Percentiles rank a stretch among this genome's conserved stretches.
Evolutionary conservation across 495 filamentous ascomycete genomes (phyloP).

Genomic region (Xanthoparmelia taractica): DNA sequence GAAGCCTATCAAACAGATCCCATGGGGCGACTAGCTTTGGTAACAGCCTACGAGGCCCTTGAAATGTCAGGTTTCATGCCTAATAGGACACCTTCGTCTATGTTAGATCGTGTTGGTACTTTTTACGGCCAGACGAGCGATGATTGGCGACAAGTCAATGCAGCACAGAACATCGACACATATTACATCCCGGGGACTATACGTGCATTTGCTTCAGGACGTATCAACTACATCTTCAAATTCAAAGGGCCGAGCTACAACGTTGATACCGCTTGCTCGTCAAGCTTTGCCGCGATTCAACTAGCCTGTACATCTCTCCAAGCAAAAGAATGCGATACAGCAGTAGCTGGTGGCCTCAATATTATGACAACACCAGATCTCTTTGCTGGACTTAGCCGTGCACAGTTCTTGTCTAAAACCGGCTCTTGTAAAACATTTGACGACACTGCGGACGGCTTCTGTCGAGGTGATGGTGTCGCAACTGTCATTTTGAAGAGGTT

Average conservation of each 20-base stretch:
- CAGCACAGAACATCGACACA: constrained; percentile 25
- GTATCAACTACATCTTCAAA: constrained; percentile 53
- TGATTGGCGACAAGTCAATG: constrained; percentile 22
- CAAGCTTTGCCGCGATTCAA: constrained; percentile 59
- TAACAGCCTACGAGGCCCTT: constrained; percentile 36
- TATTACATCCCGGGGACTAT: constrained; percentile 29
- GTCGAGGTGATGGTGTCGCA: constrained; percentile 64
- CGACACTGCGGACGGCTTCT: constrained; percentile 70
- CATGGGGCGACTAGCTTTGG: constrained; percentile 31
- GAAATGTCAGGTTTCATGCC: constrained; percentile 23
- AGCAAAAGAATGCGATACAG: constrained; percentile 73
- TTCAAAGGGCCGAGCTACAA: constrained; percentile 65
- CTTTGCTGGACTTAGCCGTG: constrained; percentile 70
- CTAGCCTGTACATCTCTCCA: constrained; percentile 70
- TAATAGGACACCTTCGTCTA: constrained; percentile 30
- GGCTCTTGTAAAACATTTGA: constrained; percentile 77
- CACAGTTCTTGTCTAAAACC: constrained; percentile 65
- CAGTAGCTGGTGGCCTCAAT: constrained; percentile 73
- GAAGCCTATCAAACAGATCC: constrained; percentile 35
- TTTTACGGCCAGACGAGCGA: constrained; percentile 33
- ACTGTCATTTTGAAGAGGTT: constrained; percentile 67
- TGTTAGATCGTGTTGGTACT: constrained; percentile 31
- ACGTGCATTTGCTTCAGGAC: constrained; percentile 26
- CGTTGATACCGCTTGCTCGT: constrained; percentile 74
- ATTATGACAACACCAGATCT: constrained; percentile 76